Conservation (phyloP, 1,284 basidiomycete genomes). For the Leccinum fallax region DNA sequence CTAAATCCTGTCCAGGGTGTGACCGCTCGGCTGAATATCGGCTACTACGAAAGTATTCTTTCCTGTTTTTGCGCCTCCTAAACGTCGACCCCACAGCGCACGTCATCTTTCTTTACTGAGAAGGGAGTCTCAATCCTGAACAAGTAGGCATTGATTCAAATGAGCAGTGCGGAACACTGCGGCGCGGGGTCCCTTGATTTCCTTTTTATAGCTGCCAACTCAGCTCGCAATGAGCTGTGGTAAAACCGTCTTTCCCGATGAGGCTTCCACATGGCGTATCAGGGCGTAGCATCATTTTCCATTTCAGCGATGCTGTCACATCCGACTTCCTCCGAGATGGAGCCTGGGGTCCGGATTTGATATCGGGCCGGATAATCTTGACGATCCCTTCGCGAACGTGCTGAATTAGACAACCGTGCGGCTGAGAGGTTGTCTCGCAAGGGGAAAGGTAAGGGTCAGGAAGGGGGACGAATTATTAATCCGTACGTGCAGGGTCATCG, state of each 20-base stretch:
- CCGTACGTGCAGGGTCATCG: constrained; percentile 23
- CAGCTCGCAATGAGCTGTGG: constrained; percentile 6
- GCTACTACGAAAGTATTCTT: not conserved
- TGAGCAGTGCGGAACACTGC: constrained; percentile 1
- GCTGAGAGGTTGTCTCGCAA: constrained; percentile 21
- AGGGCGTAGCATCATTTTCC: constrained; percentile 24
- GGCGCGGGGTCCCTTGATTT: constrained; percentile 22
- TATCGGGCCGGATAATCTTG: constrained; percentile 37
- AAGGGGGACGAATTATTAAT: constrained; percentile 25
- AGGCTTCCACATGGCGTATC: constrained; percentile 28
- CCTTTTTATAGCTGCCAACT: constrained; percentile 15
- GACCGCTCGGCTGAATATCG: constrained; percentile 2
- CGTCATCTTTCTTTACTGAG: constrained; percentile 17
- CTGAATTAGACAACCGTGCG: constrained; percentile 20
- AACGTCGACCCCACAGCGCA: constrained; percentile 27
- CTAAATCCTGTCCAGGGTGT: not conserved
- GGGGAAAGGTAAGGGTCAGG: constrained; percentile 8
- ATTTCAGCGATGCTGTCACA: constrained; percentile 23
- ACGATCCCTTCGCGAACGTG: constrained; percentile 37
- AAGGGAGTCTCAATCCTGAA: constrained; percentile 11
- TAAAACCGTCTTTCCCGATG: constrained; percentile 11
- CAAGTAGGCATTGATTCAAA: constrained; percentile 5
- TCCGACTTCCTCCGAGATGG: constrained; percentile 35
- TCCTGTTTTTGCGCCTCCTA: constrained; percentile 17
- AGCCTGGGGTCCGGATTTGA: constrained; percentile 7